Conservation (phyloP, 306 rosid species). For the Quercus aquifolioides region DNA sequence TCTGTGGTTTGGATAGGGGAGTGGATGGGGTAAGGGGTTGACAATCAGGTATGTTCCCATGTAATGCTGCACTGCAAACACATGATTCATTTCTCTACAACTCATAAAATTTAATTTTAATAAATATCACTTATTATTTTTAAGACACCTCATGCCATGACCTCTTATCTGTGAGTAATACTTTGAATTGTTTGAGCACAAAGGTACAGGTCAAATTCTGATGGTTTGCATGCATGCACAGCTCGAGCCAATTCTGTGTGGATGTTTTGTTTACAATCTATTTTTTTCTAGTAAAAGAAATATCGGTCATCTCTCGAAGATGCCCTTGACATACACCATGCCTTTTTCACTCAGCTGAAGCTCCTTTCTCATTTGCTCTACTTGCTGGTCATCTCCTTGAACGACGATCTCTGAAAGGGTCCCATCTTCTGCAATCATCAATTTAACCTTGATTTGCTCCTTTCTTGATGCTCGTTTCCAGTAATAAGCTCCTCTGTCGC, state of each 20-base stretch:
- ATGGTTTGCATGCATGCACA: not conserved
- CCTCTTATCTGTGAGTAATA: not conserved
- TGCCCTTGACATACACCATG: conserved; percentile 78
- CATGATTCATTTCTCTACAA: not conserved
- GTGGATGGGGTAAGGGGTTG: not conserved
- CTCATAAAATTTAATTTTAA: not conserved
- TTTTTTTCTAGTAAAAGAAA: not conserved
- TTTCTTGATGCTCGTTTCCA: conserved; percentile 77
- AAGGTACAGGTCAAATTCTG: not conserved
- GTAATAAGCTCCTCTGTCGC: conserved; percentile 71
- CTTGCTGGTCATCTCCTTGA: conserved; percentile 91
- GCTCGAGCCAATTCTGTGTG: not conserved
- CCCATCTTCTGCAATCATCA: conserved; percentile 56
- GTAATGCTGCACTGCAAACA: not conserved
- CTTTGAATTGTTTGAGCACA: not conserved
- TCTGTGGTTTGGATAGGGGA: not conserved
- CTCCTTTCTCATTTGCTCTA: conserved; percentile 76
- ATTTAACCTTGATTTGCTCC: conserved; percentile 80
- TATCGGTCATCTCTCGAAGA: conserved; percentile 40
- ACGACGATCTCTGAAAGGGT: conserved; percentile 55
- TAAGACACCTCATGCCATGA: not conserved
- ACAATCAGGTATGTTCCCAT: not conserved
- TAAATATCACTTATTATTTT: not conserved
- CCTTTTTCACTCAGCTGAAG: conserved; percentile 74
- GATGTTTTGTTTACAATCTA: too few species aligned